Evolutionary conservation across 164 flowering plant genomes (phyloP).

Genomic region (Piper betle): DNA sequence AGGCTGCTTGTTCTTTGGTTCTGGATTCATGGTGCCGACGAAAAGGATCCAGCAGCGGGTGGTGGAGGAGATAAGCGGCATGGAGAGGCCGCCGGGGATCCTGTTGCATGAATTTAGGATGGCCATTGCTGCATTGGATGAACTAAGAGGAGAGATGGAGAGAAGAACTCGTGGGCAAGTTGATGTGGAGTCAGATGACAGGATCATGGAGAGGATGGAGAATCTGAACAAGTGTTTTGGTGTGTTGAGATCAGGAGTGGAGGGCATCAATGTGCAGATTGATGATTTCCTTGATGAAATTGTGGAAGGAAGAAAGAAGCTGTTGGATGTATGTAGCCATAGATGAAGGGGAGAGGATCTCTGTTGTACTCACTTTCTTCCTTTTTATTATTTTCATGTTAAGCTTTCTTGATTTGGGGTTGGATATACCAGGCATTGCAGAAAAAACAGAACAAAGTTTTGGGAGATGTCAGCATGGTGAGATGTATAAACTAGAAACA

Average conservation of each 20-base stretch:
- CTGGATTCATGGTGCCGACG: conserved; percentile 59
- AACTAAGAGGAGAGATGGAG: conserved; percentile 62
- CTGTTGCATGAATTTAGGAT: conserved; percentile 56
- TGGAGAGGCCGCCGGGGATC: conserved; percentile 39
- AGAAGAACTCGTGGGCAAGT: conserved; percentile 19
- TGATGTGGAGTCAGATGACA: conserved; percentile 33
- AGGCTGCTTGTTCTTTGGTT: conserved; percentile 55
- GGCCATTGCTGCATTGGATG: conserved; percentile 51
- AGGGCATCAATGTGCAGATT: conserved; percentile 58
- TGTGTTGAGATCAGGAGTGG: conserved; percentile 56
- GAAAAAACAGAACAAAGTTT: background rate
- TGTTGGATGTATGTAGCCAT: conserved; percentile 85
- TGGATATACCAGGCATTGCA: background rate
- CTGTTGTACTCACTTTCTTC: background rate
- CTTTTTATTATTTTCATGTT: background rate
- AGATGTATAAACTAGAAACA: background rate
- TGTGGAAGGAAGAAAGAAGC: conserved; percentile 91
- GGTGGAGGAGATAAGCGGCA: conserved; percentile 40
- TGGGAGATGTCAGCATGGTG: background rate
- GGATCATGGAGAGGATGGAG: conserved; percentile 53
- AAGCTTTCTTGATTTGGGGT: background rate
- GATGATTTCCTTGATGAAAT: conserved; percentile 97
- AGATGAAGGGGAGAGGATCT: conserved; percentile 23
- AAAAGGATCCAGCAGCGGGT: conserved; percentile 69
- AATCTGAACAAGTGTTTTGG: conserved; percentile 53